A percentile compares a stretch with the other conserved stretches of the same genome.
These are phyloP conservation scores for Xylaria sp. DNA, from an alignment of 2,329 filamentous ascomycete species.

Conservation along the genomic window DNA sequence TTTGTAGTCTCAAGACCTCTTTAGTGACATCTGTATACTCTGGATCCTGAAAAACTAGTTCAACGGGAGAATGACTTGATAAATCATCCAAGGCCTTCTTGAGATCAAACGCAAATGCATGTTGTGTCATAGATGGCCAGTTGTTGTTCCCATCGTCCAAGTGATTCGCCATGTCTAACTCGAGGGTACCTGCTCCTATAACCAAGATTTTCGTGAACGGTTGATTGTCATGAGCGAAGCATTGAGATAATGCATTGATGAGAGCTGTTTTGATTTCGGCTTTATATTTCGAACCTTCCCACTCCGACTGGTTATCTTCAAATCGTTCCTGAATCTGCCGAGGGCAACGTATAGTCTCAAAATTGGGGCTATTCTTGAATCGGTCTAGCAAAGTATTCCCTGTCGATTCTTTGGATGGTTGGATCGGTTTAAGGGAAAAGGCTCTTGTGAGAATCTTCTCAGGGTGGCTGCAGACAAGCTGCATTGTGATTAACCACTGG, in stretches of 20 bases:
- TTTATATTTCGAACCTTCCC: background rate
- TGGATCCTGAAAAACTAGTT: background rate
- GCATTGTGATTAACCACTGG: background rate
- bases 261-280: background rate
- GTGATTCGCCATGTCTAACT: background rate
- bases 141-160: background rate
- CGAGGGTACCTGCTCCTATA: background rate
- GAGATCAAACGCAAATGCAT: background rate
- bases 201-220: background rate
- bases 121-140: background rate
- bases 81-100: background rate
- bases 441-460: background rate
- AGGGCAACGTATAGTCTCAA: background rate
- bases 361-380: background rate
- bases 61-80: background rate
- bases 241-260: background rate
- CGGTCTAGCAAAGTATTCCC: no score
- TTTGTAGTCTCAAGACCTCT: background rate
- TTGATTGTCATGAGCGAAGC: background rate
- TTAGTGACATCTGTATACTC: background rate
- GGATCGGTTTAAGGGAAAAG: background rate
- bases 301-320: background rate
- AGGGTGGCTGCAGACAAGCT: background rate
- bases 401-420: background rate
- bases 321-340: background rate